Conservation (phyloP, 2,329 filamentous ascomycete genomes). For the Aspergillus amoenus region DNA sequence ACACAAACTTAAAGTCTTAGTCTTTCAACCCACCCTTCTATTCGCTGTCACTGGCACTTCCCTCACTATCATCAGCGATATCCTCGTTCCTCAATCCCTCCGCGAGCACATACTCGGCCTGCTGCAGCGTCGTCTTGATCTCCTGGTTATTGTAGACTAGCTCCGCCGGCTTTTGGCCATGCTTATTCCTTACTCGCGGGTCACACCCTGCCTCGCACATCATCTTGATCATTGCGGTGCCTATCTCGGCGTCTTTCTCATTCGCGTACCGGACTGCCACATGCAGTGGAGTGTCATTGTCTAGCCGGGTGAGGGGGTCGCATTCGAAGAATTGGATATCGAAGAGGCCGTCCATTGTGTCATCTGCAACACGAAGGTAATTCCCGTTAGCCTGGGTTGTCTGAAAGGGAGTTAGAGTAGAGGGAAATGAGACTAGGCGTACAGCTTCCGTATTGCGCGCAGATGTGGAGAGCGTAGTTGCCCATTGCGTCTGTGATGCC, state of each 20-base stretch:
- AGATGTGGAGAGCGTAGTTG: conserved; percentile 85
- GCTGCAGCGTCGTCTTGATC: conserved; percentile 42
- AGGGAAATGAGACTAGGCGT: conserved; percentile 37
- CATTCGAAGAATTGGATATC: conserved; percentile 51
- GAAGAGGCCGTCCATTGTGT: conserved; percentile 48
- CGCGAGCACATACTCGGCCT: conserved; percentile 48
- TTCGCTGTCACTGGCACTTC: conserved; percentile 44
- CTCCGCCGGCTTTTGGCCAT: conserved; percentile 47
- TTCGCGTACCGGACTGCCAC: conserved; percentile 47
- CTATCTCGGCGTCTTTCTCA: conserved; percentile 45
- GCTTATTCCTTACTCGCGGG: conserved; percentile 49
- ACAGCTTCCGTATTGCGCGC: conserved; percentile 84
- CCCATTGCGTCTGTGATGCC: conserved; percentile 80
- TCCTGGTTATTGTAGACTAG: conserved; percentile 45
- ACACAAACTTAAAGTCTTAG: neutral
- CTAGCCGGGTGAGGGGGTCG: conserved; percentile 47
- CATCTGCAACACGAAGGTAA: conserved; percentile 31
- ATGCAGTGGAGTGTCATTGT: conserved; percentile 49
- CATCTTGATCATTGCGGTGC: conserved; percentile 49
- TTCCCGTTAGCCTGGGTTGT: neutral
- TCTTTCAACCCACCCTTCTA: conserved; percentile 14
- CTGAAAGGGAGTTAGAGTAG: neutral
- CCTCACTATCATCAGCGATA: conserved; percentile 35
- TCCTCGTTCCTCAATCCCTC: conserved; percentile 42
- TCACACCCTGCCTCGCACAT: conserved; percentile 51